Evolutionary conservation across 495 filamentous ascomycete genomes (phyloP).

Genomic region (Penicillium soppii): DNA sequence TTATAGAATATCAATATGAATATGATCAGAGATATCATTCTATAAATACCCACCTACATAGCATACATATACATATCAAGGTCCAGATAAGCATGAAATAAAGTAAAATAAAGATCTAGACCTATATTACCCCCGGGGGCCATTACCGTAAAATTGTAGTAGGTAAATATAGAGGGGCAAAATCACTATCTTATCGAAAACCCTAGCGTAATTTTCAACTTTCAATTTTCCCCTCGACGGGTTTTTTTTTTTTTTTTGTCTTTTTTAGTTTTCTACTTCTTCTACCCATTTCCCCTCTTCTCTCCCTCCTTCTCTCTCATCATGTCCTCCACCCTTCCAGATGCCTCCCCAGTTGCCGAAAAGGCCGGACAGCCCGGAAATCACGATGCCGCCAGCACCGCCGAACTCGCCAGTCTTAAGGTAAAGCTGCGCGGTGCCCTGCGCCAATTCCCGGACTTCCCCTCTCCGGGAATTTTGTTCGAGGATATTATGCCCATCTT

Average conservation of each 20-base stretch:
- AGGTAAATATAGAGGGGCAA: conserved; percentile 4
- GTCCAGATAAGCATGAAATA: no score
- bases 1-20: not conserved
- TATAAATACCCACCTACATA: no score
- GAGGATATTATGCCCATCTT: conserved; percentile 99
- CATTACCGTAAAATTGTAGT: not conserved
- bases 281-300: conserved; percentile 21
- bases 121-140: no score
- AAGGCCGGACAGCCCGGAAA: conserved; percentile 49
- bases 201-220: conserved; percentile 4
- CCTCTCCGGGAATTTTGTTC: conserved; percentile 90
- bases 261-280: conserved; percentile 29
- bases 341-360: conserved; percentile 53
- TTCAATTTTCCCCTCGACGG: conserved; percentile 23
- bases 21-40: no score
- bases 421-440: conserved; percentile 65
- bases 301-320: conserved; percentile 40
- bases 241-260: conserved; percentile 22
- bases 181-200: conserved; percentile 8
- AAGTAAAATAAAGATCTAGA: conserved; percentile 1
- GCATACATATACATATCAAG: not conserved
- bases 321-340: conserved; percentile 55
- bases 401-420: conserved; percentile 94
- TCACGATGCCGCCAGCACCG: conserved; percentile 67
- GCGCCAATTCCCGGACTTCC: conserved; percentile 89